Base-by-base conservation (phyloP, 2,329 filamentous ascomycete species). In the Coleophoma crateriformis region DNA sequence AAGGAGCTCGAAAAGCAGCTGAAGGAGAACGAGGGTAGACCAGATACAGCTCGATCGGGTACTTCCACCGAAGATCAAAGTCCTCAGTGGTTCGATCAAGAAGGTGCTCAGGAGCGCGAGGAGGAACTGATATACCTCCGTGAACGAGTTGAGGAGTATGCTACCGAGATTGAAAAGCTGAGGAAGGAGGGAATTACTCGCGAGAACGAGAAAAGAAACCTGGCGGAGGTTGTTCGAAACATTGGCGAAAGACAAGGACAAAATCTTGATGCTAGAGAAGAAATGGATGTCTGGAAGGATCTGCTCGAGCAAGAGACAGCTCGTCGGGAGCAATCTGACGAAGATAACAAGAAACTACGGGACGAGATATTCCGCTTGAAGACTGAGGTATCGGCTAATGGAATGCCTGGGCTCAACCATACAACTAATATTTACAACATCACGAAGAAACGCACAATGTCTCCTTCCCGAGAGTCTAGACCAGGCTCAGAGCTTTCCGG, bases 211-310 rank as follows among this genome's bases (percentile, higher is more conserved):
- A 95, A 94, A 72, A 79, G 90, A 55, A 87, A 87, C 57, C 79
- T 97, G 67, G 86, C 87, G 0, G 90, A 96, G 59, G 82, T 91
- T 55, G 83, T 96, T 60, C 83, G 81, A 58, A 76, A 78, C 2
- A 73, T 86, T 65, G 76, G 77, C 32, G 81, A 81, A 45, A 71
- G 70, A 33, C 69, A 72, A 35, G 63, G 70, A 45, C 71, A 74
- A 40, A 68, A 72, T 56, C 58, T 71, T 14, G 73, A 73, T 44
- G 71, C 70, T 11, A 77, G 84, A 53, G 81, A 84, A 56, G 79
- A 84, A 58, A 75, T 87, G 64, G 90, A 95, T 54, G 92, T 96
- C 67, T 96, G 90, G 86, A 96, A 95, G 66, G 92, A 96, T 60
- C 81, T 97, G 53, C 79, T 96, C 22, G 90, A 96, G 63, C 89